phyloP scores from a whole-genome alignment of 352 stramenopile species.

The Aphanomyces euteiches region DNA sequence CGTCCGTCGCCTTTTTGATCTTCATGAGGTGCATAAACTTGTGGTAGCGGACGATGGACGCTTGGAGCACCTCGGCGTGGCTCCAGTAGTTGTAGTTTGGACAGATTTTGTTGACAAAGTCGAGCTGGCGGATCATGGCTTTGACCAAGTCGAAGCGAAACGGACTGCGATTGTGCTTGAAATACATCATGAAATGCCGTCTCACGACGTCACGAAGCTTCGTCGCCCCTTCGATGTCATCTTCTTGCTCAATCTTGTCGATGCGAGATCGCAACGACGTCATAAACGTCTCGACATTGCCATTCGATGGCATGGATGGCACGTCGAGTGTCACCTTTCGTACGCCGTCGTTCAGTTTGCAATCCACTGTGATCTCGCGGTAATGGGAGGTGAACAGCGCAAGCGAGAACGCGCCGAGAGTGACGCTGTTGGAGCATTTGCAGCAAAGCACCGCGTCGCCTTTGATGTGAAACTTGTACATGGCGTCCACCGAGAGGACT shows the following conservation, averaged over 20 bases:
- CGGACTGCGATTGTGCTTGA: neutral
- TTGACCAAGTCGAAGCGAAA: constrained; percentile 22
- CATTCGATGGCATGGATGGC: neutral
- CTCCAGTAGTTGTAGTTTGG: constrained; percentile 25
- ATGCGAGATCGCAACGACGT: neutral
- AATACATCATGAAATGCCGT: neutral
- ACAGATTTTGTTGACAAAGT: constrained; percentile 31
- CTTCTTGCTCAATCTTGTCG: neutral
- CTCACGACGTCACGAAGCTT: neutral
- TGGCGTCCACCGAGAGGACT: neutral
- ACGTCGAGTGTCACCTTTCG: neutral
- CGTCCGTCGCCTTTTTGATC: neutral
- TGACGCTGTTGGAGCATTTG: neutral
- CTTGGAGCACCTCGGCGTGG: constrained; percentile 9
- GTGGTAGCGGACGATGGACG: constrained; percentile 22
- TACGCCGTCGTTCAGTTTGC: neutral
- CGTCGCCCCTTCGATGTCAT: neutral
- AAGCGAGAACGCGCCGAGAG: neutral
- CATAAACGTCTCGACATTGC: neutral
- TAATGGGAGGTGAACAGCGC: neutral
- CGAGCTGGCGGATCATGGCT: constrained; percentile 27
- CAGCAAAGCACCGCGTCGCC: neutral
- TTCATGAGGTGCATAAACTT: constrained; percentile 30
- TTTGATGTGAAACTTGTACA: neutral
- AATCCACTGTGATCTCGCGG: neutral